Percentiles rank a stretch among this genome's conserved stretches.
These are phyloP conservation scores for Diaporthe citri DNA, from an alignment of 2,329 filamentous ascomycete species.

Conservation along the genomic window DNA sequence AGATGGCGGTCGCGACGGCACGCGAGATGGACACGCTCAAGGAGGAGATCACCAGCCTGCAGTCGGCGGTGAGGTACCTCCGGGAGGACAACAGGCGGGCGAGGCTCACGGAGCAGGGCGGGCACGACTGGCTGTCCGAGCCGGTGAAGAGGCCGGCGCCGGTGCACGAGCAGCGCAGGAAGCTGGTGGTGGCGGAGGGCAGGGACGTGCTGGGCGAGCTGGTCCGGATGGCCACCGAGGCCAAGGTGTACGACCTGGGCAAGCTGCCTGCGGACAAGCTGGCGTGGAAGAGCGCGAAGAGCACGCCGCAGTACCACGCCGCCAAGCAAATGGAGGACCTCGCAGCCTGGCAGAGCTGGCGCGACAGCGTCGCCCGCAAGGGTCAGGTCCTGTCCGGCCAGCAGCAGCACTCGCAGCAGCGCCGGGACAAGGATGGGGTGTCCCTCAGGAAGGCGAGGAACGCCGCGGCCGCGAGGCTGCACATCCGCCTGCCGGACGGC, in stretches of 20 bases:
- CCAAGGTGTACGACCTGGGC: conserved; percentile 71
- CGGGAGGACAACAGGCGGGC: conserved; percentile 76
- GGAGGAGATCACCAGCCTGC: conserved; percentile 73
- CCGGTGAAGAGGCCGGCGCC: conserved; percentile 65
- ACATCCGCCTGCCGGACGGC: conserved; percentile 61
- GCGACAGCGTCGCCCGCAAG: conserved; percentile 67
- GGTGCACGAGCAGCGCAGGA: conserved; percentile 62
- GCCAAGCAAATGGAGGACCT: conserved; percentile 76
- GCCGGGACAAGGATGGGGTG: conserved; percentile 34
- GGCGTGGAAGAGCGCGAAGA: conserved; percentile 74
- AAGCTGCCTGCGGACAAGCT: conserved; percentile 69
- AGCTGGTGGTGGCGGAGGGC: conserved; percentile 70
- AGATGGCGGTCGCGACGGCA: conserved; percentile 76
- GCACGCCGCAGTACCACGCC: conserved; percentile 75
- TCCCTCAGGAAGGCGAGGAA: conserved; percentile 48
- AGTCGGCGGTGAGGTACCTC: conserved; percentile 76
- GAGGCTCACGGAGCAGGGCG: conserved; percentile 67
- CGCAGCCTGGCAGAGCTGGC: conserved; percentile 71
- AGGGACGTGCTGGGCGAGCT: conserved; percentile 75
- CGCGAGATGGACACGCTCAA: conserved; percentile 80
- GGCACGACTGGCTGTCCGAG: conserved; percentile 73
- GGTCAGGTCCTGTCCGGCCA: conserved; percentile 54
- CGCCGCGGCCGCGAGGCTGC: conserved; percentile 59
- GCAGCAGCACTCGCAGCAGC: conserved; percentile 41
- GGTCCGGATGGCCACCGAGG: conserved; percentile 69